Evolutionary conservation across 257 asterid species (phyloP).

Genomic region (Misopates orontium): DNA sequence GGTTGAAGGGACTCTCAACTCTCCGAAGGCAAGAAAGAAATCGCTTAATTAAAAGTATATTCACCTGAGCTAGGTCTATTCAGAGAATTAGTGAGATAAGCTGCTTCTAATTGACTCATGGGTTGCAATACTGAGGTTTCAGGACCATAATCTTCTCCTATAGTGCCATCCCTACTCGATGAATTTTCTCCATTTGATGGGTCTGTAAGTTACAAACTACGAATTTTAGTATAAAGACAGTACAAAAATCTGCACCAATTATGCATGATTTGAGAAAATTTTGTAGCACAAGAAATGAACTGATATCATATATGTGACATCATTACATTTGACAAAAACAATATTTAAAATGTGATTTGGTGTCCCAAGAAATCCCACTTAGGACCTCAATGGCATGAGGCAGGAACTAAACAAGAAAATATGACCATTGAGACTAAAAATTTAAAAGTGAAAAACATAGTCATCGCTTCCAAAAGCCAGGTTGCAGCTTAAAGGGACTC

Average conservation of each 20-base stretch:
- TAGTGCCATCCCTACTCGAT: constrained; percentile 25
- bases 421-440: not conserved
- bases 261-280: no score
- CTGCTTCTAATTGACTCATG: constrained; percentile 28
- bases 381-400: constrained; percentile 23
- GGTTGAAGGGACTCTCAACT: constrained; percentile 49
- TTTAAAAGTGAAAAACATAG: not conserved
- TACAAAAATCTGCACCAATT: not conserved
- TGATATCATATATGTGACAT: not conserved
- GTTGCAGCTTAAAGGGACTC: constrained; percentile 43
- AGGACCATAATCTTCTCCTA: constrained; percentile 28
- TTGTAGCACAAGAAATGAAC: not conserved
- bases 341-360: not conserved
- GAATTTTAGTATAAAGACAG: not conserved
- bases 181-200: constrained; percentile 37
- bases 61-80: constrained; percentile 35
- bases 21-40: constrained; percentile 53
- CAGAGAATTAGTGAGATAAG: constrained; percentile 17
- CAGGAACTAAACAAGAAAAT: not conserved
- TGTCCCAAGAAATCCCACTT: constrained; percentile 8
- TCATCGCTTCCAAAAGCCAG: constrained; percentile 38
- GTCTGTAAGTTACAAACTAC: constrained; percentile 8
- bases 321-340: not conserved
- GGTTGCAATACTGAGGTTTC: constrained; percentile 32
- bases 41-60: constrained; percentile 38